Percentiles rank a stretch among this genome's conserved stretches.
These are phyloP conservation scores for Cytospora chrysosperma DNA, from an alignment of 2,329 filamentous ascomycete species.

Conservation along the genomic window DNA sequence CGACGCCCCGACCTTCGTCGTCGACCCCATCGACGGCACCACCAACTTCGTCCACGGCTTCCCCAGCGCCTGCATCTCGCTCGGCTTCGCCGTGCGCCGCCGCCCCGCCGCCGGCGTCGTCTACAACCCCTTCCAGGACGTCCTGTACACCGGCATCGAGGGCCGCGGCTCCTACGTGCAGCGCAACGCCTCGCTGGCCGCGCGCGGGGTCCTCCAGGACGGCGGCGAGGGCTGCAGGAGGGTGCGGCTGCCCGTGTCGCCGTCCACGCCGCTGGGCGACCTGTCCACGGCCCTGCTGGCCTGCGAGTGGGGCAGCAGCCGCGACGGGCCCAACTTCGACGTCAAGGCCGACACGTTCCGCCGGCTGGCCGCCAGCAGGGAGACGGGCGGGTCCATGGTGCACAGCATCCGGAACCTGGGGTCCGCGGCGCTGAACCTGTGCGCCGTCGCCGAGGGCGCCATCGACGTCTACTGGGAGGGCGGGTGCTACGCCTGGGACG, in stretches of 20 bases:
- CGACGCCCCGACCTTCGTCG: slow-evolving; percentile 70
- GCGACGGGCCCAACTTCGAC: slow-evolving; percentile 67
- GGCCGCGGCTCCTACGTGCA: slow-evolving; percentile 65
- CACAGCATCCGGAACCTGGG: slow-evolving; percentile 71
- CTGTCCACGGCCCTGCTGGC: slow-evolving; percentile 65
- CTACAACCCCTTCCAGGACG: slow-evolving; percentile 74
- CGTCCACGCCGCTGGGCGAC: slow-evolving; percentile 57
- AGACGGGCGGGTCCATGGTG: slow-evolving; percentile 71
- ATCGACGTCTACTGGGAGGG: slow-evolving; percentile 80
- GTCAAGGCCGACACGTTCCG: slow-evolving; percentile 67
- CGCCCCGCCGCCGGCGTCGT: slow-evolving; percentile 69
- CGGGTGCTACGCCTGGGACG: slow-evolving; percentile 83
- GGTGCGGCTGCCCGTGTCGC: slow-evolving; percentile 39
- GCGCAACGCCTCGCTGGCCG: slow-evolving; percentile 42
- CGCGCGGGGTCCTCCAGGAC: slow-evolving; percentile 31
- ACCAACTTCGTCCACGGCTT: slow-evolving; percentile 80
- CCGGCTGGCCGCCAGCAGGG: slow-evolving; percentile 55
- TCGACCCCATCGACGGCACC: slow-evolving; percentile 80
- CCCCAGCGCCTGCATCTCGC: slow-evolving; percentile 72
- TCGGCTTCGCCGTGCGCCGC: slow-evolving; percentile 66
- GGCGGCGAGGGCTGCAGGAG: slow-evolving; percentile 19
- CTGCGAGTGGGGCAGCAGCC: slow-evolving; percentile 71
- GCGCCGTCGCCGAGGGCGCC: slow-evolving; percentile 67
- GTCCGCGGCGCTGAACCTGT: slow-evolving; percentile 73
- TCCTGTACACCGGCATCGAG: slow-evolving; percentile 66